Base-by-base conservation (phyloP, 805 yeast species). In the Nakazawaea ishiwadae region DNA sequence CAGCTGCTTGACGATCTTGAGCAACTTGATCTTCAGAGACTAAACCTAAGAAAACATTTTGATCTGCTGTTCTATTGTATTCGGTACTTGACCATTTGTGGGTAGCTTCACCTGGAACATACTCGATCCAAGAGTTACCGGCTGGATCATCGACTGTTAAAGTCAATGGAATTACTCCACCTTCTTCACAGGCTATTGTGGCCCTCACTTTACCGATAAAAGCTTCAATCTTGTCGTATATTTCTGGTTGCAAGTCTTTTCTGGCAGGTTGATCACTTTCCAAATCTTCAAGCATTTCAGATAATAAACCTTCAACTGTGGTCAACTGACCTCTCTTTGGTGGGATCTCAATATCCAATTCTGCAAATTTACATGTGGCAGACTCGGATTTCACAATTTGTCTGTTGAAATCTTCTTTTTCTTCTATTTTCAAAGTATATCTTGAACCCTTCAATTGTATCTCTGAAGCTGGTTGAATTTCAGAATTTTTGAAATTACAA, bases 81-180 rank as follows among this genome's bases (percentile, higher is more conserved):
- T 87, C 90, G 26, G 73, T 69, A 61, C 79, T 84, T 19, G 93
- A 74, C 96, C 96, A 91, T 62, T 90, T 88, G 62, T 87, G 95
- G 28, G 84, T 69, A 4, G 95, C 73, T 59, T 88, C 96, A 45
- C 86, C 90, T 15, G 96, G 96, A 45, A 76, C 63, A 59, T 73
- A 87, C 57, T 87, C 96, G 41, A 93, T 79, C 96, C 97, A 93
- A 4, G 98, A 91, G 67, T 93, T 93, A 12, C 99, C 99, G 1
- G 96, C 77, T 21, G 99, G 97, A 62, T 93, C 99, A 60, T 90
- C 96, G 9, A 88, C 66, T 18, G 73, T 69, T 37, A 91, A 73
- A 0, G 95, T 84, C 47, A 91, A 55, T 2, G 98, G 98, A 40
- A 86, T 62, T 15, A 77, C 72, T 24, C 75, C 77, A 33, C 35